Base-by-base conservation (phyloP, 768 basidiomycete genomes). In the Dioszegia crocea region DNA sequence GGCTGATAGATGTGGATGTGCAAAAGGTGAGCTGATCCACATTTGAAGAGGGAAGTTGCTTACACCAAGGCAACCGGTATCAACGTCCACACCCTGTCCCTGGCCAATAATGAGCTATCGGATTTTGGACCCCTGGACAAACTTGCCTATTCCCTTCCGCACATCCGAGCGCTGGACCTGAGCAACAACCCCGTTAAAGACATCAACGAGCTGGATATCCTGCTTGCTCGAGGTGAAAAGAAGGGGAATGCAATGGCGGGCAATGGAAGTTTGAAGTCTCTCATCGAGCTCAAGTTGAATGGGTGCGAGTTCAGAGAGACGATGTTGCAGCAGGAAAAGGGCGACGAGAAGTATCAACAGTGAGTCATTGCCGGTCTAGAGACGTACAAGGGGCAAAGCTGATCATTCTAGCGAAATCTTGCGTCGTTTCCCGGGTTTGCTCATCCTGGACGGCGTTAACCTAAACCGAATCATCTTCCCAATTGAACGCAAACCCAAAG, bases 371-470 rank as follows among this genome's bases (percentile, higher is more conserved):
- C 24, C 16, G 86, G 55, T 79, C 82, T 58, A 80, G 83, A 64
- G 75, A 82, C 52, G 83, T 83, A 23, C 16, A 29, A n/a, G 30
- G 30, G 11, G 21, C 41, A 14, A 2, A 52, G 14, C 53, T 57
- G 23, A 57, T n/a, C 23, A 10, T 8, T 1, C 29, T 71, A 92
- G 92, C 64, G 88, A 92, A 62, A 82, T 94, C 58, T 81, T 84
- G 12, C 83, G 87, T 41, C 85, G 89, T 43, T 92, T 97, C 71
- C 82, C 88, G 0, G 83, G 88, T 29, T 77, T 98, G 39, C 84
- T 86, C 56, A 87, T 93, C 60, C 81, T 97, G 56, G 94, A 98
- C 73, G 84, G 85, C 62, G 86, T 88, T 72, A 82, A 88, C 6
- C 84, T 97, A 47, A 81, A 80, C 3, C 81, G 86, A 71, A 90